phyloP scores from a whole-genome alignment of 2,329 filamentous ascomycete genomes.

The Thyridium curvatum region DNA sequence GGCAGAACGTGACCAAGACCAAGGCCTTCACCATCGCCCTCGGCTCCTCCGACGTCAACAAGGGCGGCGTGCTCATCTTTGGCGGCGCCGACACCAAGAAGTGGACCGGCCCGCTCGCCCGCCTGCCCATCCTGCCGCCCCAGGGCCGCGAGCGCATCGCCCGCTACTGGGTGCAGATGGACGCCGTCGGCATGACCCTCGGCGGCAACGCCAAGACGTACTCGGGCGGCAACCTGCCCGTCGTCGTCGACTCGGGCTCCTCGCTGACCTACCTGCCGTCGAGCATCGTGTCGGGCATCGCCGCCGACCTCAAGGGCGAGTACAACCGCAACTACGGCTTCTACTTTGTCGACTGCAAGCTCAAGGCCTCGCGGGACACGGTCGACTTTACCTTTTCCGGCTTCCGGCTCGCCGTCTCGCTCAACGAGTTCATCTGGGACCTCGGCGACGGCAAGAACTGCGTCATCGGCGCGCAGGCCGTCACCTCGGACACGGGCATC shows the following conservation, averaged over 20 bases:
- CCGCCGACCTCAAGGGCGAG: constrained; percentile 32
- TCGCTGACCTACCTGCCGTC: constrained; percentile 41
- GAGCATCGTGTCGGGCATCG: constrained; percentile 33
- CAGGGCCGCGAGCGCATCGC: constrained; percentile 14
- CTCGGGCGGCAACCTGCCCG: constrained; percentile 11
- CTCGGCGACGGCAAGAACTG: constrained; percentile 25
- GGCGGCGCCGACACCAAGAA: constrained; percentile 32
- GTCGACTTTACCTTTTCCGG: constrained; percentile 42
- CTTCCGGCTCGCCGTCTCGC: constrained; percentile 29
- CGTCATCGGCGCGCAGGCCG: constrained; percentile 27
- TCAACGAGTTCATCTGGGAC: constrained; percentile 44
- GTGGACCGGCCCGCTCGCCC: constrained; percentile 38
- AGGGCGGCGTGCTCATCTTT: constrained; percentile 20
- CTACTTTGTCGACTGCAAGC: constrained; percentile 36
- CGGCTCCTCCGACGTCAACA: constrained; percentile 9
- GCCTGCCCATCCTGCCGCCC: constrained; percentile 31
- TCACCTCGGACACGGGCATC: constrained; percentile 10
- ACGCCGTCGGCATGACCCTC: constrained; percentile 16
- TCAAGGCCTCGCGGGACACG: constrained; percentile 26
- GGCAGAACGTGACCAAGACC: constrained; percentile 15
- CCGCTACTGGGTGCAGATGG: constrained; percentile 27
- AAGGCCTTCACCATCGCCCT: constrained; percentile 16
- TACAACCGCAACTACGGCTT: constrained; percentile 30
- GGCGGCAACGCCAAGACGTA: constrained; percentile 13
- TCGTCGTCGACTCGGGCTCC: constrained; percentile 44